Conservation (phyloP, 208 protist genomes). For the Phytomonas serpens region DNA sequence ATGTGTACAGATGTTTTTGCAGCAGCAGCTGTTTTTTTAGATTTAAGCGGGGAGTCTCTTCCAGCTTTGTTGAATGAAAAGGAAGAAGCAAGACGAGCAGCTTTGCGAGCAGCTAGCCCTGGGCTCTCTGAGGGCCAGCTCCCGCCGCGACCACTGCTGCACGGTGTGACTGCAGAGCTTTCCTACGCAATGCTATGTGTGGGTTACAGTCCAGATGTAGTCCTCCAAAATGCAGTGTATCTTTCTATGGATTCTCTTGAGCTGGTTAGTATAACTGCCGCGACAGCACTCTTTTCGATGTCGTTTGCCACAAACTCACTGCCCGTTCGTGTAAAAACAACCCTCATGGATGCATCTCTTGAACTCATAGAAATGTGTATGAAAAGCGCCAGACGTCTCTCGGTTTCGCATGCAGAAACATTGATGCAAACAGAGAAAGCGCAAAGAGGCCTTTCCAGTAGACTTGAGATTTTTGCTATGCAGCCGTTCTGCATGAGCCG, state of each 20-base stretch:
- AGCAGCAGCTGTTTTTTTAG: slow-evolving; percentile 1
- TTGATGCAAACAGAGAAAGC: neutral
- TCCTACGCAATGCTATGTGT: slow-evolving; percentile 50
- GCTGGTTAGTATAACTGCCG: slow-evolving; percentile 28
- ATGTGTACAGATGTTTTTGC: slow-evolving; percentile 6
- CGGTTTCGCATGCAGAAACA: neutral
- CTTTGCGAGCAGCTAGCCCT: neutral
- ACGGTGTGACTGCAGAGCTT: slow-evolving; percentile 19
- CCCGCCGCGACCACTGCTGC: slow-evolving; percentile 23
- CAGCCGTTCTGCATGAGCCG: neutral
- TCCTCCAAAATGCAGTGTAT: slow-evolving; percentile 55
- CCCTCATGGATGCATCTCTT: neutral
- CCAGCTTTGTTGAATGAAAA: neutral
- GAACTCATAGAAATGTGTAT: neutral
- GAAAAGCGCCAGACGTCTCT: neutral
- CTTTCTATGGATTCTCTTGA: slow-evolving; percentile 35
- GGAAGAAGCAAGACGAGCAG: neutral
- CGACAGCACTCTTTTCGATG: slow-evolving; percentile 36
- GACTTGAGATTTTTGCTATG: neutral
- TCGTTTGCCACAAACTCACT: slow-evolving; percentile 26
- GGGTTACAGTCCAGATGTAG: slow-evolving; percentile 39
- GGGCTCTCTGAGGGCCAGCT: neutral
- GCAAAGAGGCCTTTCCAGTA: neutral
- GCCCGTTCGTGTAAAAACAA: slow-evolving; percentile 25
- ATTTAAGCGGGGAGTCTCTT: slow-evolving; percentile 6